Evolutionary conservation across 1,284 basidiomycete genomes (phyloP).

Genomic region (Moesziomyces sp.): DNA sequence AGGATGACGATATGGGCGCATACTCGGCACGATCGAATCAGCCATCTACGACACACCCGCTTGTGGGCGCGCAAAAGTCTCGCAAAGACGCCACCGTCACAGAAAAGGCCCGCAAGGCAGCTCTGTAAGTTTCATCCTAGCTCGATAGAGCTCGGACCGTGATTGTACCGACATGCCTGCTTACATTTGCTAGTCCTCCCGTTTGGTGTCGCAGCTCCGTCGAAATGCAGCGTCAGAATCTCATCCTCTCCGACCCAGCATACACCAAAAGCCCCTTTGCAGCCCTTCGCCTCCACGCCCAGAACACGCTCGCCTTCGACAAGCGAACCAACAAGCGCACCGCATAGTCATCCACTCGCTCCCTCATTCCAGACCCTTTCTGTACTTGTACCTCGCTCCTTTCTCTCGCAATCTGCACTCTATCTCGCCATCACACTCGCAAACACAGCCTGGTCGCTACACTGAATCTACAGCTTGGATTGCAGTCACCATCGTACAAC

Average conservation of each 20-base stretch:
- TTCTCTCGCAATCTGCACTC: constrained; percentile 3
- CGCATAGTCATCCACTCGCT: constrained; percentile 8
- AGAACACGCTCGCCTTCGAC: constrained; percentile 57
- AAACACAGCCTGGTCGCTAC: not conserved
- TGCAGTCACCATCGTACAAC: constrained; percentile 6
- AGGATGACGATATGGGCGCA: constrained; percentile 18
- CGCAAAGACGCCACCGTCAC: constrained; percentile 45
- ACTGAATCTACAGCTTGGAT: constrained; percentile 18
- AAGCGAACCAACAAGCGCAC: constrained; percentile 18
- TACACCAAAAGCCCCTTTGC: constrained; percentile 59
- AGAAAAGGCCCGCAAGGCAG: constrained; percentile 53
- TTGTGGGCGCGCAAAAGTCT: constrained; percentile 22
- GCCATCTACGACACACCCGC: constrained; percentile 17
- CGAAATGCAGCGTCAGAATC: constrained; percentile 58
- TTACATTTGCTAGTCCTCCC: too few relatives aligned
- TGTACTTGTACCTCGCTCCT: constrained; percentile 31
- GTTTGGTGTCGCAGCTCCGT: constrained; percentile 23
- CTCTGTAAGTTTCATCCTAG: constrained; percentile 44
- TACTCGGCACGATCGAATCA: constrained; percentile 5
- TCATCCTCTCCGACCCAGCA: constrained; percentile 57
- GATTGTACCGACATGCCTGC: too few relatives aligned
- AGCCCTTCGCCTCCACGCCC: constrained; percentile 60
- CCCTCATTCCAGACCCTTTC: not conserved
- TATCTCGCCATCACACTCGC: not conserved
- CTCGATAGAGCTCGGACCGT: not conserved